Evolutionary conservation across 805 yeast species (phyloP), one percentile per base, ranked within the genome.

Genomic region (Yamadazyma nakazawae): DNA sequence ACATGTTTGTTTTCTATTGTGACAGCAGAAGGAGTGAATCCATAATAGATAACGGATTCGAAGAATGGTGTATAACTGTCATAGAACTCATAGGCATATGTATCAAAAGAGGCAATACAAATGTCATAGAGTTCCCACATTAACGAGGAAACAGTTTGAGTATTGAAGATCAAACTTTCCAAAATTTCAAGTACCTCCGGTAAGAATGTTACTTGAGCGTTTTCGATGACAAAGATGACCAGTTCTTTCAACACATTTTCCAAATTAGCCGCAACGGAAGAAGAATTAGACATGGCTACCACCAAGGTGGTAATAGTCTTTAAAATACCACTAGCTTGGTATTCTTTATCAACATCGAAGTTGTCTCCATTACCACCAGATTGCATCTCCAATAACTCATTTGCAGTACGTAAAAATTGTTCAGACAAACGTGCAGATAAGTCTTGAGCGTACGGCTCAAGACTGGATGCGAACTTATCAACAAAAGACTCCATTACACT

Each of bases 341-440:
- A 69, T 53, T 72, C 76, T 55, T 70, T 70, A 50, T 70, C 74
- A 24, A 60, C 51, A 47, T 61, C 66, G 46, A 56, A 62, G 31
- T 52, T 56, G 26, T 49, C 59, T 2, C 50, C 42, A 10, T 52
- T 50, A 36, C 37, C 34, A 34, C 28, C 37, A 36, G 53, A 38
- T 46, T 57, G 59, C 44, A 54, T 49, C 3, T 66, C 70, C 44
- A 66, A 57, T 26, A 61, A 64, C 43, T 91, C 97, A 40, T 73
- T 68, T 2, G 91, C 85, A 24, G 88, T 62, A 53, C 77, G 74
- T 58, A 87, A 58, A 58, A 91, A 89, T 61, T 92, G 97, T 46
- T 82, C 82, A 13, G 82, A 81, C 57, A 85, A 70, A 60, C 80
- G 78, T 7, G 66, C 35, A 14, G 65, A 54, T 70, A 82, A 64